Evolutionary conservation across 208 protist genomes (phyloP).

Genomic region (Crithidia fasciculata): DNA sequence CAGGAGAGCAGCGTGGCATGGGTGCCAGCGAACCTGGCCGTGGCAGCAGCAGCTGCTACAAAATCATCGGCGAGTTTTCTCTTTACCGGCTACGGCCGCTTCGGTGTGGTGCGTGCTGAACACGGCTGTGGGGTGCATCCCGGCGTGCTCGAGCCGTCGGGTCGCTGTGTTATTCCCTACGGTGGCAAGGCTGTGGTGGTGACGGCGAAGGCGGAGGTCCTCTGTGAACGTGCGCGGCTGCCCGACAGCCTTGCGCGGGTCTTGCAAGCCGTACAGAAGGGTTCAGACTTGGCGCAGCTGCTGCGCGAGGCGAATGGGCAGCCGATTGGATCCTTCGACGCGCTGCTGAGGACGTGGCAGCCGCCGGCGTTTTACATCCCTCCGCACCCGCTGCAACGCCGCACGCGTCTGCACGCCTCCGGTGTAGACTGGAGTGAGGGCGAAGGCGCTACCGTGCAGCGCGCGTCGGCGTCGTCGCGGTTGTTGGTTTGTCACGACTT

Average conservation of each 20-base stretch:
- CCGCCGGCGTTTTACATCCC: conserved; percentile 20
- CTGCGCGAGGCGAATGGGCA: conserved; percentile 27
- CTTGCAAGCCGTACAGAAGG: conserved; percentile 23
- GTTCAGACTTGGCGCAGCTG: conserved; percentile 23
- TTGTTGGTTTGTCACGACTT: conserved; percentile 89
- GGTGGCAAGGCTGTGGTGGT: conserved; percentile 46
- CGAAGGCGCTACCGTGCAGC: background rate
- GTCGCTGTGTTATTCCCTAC: conserved; percentile 65
- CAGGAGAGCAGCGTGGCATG: conserved; percentile 25
- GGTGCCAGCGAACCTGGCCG: conserved; percentile 39
- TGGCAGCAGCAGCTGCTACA: background rate
- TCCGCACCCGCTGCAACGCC: conserved; percentile 15
- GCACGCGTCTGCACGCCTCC: background rate
- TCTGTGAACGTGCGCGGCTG: conserved; percentile 41
- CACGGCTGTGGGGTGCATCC: conserved; percentile 42
- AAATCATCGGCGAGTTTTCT: conserved; percentile 5
- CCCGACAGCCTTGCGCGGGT: conserved; percentile 24
- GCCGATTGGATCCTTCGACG: conserved; percentile 44
- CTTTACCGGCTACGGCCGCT: conserved; percentile 33
- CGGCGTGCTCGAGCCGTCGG: conserved; percentile 49
- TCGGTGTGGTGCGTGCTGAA: conserved; percentile 45
- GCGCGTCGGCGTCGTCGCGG: conserved; percentile 5
- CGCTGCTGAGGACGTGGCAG: conserved; percentile 29
- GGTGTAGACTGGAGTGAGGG: conserved; percentile 3
- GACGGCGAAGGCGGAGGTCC: conserved; percentile 44